These are phyloP conservation scores for Podaxis sp. DNA, from an alignment of 768 basidiomycete species.

Conservation along the genomic window DNA sequence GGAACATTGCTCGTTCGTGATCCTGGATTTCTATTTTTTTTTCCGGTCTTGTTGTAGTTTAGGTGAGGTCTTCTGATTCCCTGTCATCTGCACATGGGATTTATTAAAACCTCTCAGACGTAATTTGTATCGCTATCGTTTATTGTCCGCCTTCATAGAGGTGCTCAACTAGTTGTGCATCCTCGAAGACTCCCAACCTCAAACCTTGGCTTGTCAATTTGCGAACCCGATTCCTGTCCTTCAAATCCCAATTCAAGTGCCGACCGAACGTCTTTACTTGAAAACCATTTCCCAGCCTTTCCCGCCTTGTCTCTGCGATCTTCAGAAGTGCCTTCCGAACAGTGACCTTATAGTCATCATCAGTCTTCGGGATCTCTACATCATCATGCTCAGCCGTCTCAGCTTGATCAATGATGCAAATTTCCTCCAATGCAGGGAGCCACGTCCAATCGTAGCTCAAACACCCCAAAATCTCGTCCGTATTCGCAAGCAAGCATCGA, in stretches of 20 bases:
- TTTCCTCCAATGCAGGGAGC: background rate
- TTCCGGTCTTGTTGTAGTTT: background rate
- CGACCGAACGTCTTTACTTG: background rate
- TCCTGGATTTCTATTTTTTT: background rate
- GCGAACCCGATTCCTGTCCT: background rate
- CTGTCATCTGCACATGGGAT: background rate
- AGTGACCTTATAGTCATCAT: background rate
- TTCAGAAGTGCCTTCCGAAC: background rate
- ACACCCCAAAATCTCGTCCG: background rate
- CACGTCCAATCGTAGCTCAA: background rate
- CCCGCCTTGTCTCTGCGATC: background rate
- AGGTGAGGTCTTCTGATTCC: background rate
- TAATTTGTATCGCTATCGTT: background rate
- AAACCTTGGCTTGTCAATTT: background rate
- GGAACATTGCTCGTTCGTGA: conserved; percentile 46
- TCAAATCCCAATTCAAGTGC: background rate
- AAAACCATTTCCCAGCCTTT: background rate
- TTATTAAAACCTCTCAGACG: background rate
- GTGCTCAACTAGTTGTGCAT: background rate
- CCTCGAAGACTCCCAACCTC: background rate
- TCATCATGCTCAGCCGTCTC: background rate
- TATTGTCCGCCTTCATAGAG: background rate
- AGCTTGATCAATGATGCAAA: background rate
- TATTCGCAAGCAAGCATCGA: background rate
- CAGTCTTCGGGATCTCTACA: background rate